Conservation (phyloP, 2,329 filamentous ascomycete genomes). For the Dactylellina parvicollis region DNA sequence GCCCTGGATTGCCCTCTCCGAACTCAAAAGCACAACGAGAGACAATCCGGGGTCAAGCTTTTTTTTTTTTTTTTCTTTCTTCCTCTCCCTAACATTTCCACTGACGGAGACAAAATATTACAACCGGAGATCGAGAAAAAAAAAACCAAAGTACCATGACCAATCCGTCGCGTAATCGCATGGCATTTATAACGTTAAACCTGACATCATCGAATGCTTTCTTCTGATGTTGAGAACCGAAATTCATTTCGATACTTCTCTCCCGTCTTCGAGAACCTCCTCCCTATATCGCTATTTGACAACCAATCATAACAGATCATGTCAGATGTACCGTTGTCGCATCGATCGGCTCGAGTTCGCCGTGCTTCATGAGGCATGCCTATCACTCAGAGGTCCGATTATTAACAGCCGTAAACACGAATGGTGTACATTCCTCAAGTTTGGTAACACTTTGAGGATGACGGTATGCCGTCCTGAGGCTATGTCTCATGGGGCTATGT, state of each 20-base stretch:
- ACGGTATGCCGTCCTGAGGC: slow-evolving; percentile 34
- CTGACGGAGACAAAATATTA: slow-evolving; percentile 7
- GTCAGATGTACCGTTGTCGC: slow-evolving; percentile 25
- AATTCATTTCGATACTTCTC: slow-evolving; percentile 34
- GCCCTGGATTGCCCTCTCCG: slow-evolving; percentile 25
- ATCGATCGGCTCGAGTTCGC: slow-evolving; percentile 38
- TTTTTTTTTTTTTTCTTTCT: not conserved
- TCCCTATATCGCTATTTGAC: slow-evolving; percentile 5
- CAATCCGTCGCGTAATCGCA: slow-evolving; percentile 47
- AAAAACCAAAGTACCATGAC: slow-evolving; percentile 16
- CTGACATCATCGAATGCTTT: slow-evolving; percentile 41
- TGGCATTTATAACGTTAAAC: slow-evolving; percentile 50
- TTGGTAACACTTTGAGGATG: slow-evolving; percentile 7
- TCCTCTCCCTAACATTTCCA: too few relatives aligned
- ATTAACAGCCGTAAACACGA: too few relatives aligned
- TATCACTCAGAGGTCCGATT: slow-evolving; percentile 37
- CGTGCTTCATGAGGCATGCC: slow-evolving; percentile 48
- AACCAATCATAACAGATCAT: not conserved
- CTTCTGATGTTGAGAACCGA: slow-evolving; percentile 32
- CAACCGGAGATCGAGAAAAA: slow-evolving; percentile 12
- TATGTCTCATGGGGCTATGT: slow-evolving; percentile 51
- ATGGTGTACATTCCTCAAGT: too few relatives aligned
- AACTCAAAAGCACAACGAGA: not conserved
- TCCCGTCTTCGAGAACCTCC: slow-evolving; percentile 25
- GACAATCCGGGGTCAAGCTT: slow-evolving; percentile 18